Evolutionary conservation across 2,329 filamentous ascomycete species (phyloP), one percentile per base, ranked within the genome.

Genomic region (Neofusicoccum sp.): DNA sequence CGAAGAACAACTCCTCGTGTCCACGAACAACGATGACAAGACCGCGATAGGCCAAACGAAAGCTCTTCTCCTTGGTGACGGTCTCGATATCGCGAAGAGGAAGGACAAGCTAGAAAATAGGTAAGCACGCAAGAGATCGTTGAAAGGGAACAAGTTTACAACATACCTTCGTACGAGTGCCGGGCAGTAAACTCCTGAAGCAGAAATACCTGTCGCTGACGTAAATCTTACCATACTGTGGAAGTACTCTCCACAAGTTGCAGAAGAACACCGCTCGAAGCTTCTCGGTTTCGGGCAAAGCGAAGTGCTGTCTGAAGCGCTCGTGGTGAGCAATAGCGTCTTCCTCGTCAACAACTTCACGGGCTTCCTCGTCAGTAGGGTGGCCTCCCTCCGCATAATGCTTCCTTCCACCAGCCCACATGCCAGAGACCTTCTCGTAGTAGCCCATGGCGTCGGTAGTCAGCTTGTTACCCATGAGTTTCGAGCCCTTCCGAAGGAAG

Each of bases 171-270:
- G 93, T 97, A 60, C 91, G 86, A 3, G 91, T 96, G 1, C 92
- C 93, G 1, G 91, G 91, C 36, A 97, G 80, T 57, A 98, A 79
- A 71, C 93, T 97, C 61, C 95, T 89, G 76, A 96, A 99, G 77
- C 95, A 99, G 65, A 98, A 90, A 61, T 88, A 89, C 24, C 86
- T 85, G 66, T 92, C 87, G 70, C 95, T 93, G 66, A 98, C 88
- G 75, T 99, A 99, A 34, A 98, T 90, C 76, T 98, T 99, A 67
- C 95, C 95, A 69, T 97, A 98, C 1, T 98, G 82, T 2, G 95
- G 95, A 31, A 98, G 76, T 0, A 96, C 91, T 2, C 93, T 87
- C 67, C 96, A 86, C n/a, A 98, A 82, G 70, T 90, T 90, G n/a
- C 90, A 91, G 74, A 92, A 98, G 75, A 95, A 98, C 0, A 91